Percentiles rank a stretch among this genome's conserved stretches.
phyloP scores from a whole-genome alignment of 2,329 filamentous ascomycete genomes.

The Venturia aucupariae region DNA sequence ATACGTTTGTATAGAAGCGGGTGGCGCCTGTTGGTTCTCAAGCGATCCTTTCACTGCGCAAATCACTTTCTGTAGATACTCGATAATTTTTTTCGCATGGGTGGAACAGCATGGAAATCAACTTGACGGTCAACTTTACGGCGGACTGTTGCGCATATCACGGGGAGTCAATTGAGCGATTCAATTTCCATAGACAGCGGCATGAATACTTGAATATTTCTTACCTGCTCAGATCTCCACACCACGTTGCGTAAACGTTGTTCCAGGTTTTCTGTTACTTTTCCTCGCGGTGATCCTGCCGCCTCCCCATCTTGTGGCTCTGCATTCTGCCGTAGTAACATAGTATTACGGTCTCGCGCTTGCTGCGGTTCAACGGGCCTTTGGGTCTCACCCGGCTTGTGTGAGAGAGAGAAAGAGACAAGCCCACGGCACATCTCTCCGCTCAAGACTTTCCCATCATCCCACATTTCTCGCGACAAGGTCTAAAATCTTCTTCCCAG shows the following conservation, averaged over 20 bases:
- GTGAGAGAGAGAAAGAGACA: no score
- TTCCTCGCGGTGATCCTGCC: not conserved
- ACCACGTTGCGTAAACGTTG: not conserved
- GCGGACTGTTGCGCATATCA: not conserved
- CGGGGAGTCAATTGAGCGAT: constrained; percentile 2
- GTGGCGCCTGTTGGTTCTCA: not conserved
- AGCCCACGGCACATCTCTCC: not conserved
- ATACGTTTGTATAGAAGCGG: not conserved
- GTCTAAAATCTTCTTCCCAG: no score
- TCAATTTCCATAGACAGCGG: not conserved
- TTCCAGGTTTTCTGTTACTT: not conserved
- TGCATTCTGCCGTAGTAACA: not conserved
- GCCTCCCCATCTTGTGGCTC: not conserved
- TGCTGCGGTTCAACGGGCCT: not conserved
- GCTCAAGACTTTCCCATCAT: not conserved
- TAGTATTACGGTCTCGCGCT: not conserved
- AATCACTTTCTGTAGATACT: not conserved
- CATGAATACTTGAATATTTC: not conserved
- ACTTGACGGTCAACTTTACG: not conserved
- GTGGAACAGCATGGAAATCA: not conserved
- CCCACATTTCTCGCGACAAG: not conserved
- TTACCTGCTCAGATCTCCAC: not conserved
- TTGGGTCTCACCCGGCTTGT: not conserved
- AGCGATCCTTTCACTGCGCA: not conserved
- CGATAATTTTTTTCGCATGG: not conserved